These are phyloP conservation scores for Carex pumila DNA, from an alignment of 176 grass and related monocot genomes.

Conservation along the genomic window DNA sequence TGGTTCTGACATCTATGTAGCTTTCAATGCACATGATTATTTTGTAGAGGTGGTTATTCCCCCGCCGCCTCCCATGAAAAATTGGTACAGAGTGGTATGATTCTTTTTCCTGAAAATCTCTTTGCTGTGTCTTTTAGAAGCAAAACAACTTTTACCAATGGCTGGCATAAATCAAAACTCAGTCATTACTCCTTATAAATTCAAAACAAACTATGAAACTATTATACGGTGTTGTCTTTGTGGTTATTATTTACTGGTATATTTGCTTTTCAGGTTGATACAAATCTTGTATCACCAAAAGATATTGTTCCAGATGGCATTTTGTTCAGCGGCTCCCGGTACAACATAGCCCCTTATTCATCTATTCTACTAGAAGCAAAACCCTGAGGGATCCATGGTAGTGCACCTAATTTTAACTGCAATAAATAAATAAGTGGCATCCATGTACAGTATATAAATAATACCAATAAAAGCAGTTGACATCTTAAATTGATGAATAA, in stretches of 20 bases:
- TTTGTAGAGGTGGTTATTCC: slow-evolving; percentile 59
- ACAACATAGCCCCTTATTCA: slow-evolving; percentile 69
- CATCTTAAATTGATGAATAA: not conserved
- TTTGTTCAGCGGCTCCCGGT: slow-evolving; percentile 30
- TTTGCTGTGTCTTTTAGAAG: not conserved
- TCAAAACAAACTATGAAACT: not conserved
- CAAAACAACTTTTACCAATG: not conserved
- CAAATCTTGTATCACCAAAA: slow-evolving; percentile 75
- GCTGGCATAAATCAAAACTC: not conserved
- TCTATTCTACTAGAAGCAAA: slow-evolving; percentile 82
- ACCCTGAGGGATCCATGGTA: slow-evolving; percentile 21
- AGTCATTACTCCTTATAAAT: not conserved
- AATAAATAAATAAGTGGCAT: not conserved
- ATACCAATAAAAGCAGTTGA: not conserved
- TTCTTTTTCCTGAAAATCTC: slow-evolving; percentile 9
- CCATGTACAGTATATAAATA: not conserved
- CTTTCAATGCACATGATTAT: slow-evolving; percentile 90
- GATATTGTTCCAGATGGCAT: slow-evolving; percentile 61
- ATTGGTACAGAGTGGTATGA: slow-evolving; percentile 85
- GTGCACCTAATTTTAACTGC: not conserved
- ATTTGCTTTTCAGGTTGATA: slow-evolving; percentile 53
- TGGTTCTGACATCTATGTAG: slow-evolving; percentile 72
- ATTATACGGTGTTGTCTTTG: not conserved
- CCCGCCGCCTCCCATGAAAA: slow-evolving; percentile 47
- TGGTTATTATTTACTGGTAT: not conserved